These are phyloP conservation scores for Kockovaella imperatae DNA, from an alignment of 768 basidiomycete genomes.

Conservation along the genomic window DNA sequence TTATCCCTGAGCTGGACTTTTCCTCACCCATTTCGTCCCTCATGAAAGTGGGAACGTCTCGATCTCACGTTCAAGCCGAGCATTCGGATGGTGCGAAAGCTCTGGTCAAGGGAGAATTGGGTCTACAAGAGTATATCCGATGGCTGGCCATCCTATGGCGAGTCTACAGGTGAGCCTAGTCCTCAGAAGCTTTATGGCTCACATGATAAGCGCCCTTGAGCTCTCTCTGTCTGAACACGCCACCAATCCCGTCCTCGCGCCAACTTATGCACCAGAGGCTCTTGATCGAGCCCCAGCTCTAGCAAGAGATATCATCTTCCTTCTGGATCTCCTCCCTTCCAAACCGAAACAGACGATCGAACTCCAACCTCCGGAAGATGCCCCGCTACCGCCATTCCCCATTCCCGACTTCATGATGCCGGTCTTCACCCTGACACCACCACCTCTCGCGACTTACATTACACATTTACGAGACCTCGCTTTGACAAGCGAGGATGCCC, in stretches of 20 bases:
- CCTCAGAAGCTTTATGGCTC: neutral
- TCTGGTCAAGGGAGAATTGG: slow-evolving; percentile 56
- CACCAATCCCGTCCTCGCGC: slow-evolving; percentile 56
- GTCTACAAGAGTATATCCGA: slow-evolving; percentile 59
- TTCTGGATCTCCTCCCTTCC: slow-evolving; percentile 51
- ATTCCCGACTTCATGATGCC: slow-evolving; percentile 49
- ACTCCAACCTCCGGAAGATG: neutral
- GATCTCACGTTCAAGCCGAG: slow-evolving; percentile 56
- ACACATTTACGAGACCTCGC: slow-evolving; percentile 52
- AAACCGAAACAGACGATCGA: neutral
- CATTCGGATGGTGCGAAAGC: slow-evolving; percentile 55
- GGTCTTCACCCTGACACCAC: slow-evolving; percentile 51
- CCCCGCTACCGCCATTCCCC: slow-evolving; percentile 34
- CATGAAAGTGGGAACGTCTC: slow-evolving; percentile 47
- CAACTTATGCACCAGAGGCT: slow-evolving; percentile 63
- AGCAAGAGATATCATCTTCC: slow-evolving; percentile 60
- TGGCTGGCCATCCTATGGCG: slow-evolving; percentile 73
- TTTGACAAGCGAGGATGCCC: slow-evolving; percentile 43
- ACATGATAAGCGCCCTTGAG: slow-evolving; percentile 43
- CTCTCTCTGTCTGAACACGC: slow-evolving; percentile 49
- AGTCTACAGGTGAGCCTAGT: slow-evolving; percentile 59
- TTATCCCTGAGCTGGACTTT: slow-evolving; percentile 32
- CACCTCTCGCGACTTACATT: slow-evolving; percentile 53
- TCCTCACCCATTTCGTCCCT: slow-evolving; percentile 45
- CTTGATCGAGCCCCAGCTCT: slow-evolving; percentile 58